Conservation (phyloP, 352 stramenopile genomes). For the Phytophthora pinifolia region DNA sequence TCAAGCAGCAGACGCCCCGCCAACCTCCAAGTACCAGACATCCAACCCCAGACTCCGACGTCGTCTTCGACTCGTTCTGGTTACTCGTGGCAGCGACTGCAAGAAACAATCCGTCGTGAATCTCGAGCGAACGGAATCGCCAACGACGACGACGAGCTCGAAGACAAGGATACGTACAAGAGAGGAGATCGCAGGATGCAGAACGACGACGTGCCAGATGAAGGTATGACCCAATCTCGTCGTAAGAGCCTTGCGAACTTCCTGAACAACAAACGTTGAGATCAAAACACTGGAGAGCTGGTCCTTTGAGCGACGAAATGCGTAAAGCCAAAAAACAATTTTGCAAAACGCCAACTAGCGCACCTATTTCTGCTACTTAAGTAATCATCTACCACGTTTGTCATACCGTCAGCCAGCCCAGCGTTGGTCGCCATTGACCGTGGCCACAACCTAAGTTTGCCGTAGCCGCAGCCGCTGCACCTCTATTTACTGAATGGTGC, state of each 20-base stretch:
- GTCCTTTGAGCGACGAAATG: too few relatives aligned
- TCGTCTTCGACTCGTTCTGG: constrained; percentile 29
- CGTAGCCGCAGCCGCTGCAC: too few relatives aligned
- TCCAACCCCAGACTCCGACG: constrained; percentile 8
- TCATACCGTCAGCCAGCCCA: too few relatives aligned
- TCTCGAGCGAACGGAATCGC: constrained; percentile 61
- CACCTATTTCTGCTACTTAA: too few relatives aligned
- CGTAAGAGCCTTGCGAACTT: constrained; percentile 10
- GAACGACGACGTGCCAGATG: constrained; percentile 7
- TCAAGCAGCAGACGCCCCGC: background rate
- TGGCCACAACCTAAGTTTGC: too few relatives aligned
- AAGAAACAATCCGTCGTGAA: constrained; percentile 72
- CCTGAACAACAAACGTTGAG: constrained; percentile 17
- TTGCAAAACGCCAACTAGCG: too few relatives aligned
- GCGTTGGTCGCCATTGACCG: too few relatives aligned
- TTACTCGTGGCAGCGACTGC: constrained; percentile 80
- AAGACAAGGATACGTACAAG: constrained; percentile 24
- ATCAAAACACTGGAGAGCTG: too few relatives aligned
- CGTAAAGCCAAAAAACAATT: too few relatives aligned
- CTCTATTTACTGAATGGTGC: constrained; percentile 52
- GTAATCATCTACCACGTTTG: too few relatives aligned
- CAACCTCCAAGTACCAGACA: background rate
- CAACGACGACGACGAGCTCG: constrained; percentile 40
- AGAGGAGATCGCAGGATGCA: constrained; percentile 16
- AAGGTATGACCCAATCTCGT: constrained; percentile 13